Evolutionary conservation across 768 basidiomycete species (phyloP), one percentile per base, ranked within the genome.

Genomic region (Calocybe cyanea): DNA sequence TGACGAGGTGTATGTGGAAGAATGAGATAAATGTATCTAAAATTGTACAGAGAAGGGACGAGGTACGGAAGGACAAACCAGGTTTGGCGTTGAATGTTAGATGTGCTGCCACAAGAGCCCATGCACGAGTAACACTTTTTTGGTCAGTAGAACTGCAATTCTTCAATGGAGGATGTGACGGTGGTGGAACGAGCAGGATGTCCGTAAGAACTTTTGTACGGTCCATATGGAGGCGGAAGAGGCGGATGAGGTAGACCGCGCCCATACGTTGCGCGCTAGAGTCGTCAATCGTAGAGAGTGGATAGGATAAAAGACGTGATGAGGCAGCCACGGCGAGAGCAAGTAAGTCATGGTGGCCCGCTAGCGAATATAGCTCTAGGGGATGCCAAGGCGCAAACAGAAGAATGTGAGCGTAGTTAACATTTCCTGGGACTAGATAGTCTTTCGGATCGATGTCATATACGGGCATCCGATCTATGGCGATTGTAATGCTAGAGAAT

Each of bases 401-500:
- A 28, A 69, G 60, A 36, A 72, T 50, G 23, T 68, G 56, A 11
- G 46, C 38, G 55, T 64, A 64, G 5, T 70, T 54, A 11, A 63
- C 66, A 5, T 54, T 57, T 10, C 40, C 37, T 9, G 63, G 63
- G 1, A 53, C 32, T 43, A 72, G 56, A 45, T 62, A 55, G 1
- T 41, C 45, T 10, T 50, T 42, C 0, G 62, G 58, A 2, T 40
- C 9, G 0, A 68, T 58, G 4, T 52, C 56, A 30, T 65, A 63
- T 1, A 30, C 10, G 2, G 59, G 53, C 59, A 67, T 60, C 11
- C 61, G 59, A 46, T 68, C 65, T 19, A 82, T 63, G 8, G 80
- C 73, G 3, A 61, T 53, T 20, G 66, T 53, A 33, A 85, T 61
- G 5, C 70, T 70, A 25, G 76, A 69, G 28, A 78, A 66, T 4